These are phyloP conservation scores for Gryganskiella cystojenkinii DNA, from an alignment of 192 early-diverging fungal species.

Conservation along the genomic window DNA sequence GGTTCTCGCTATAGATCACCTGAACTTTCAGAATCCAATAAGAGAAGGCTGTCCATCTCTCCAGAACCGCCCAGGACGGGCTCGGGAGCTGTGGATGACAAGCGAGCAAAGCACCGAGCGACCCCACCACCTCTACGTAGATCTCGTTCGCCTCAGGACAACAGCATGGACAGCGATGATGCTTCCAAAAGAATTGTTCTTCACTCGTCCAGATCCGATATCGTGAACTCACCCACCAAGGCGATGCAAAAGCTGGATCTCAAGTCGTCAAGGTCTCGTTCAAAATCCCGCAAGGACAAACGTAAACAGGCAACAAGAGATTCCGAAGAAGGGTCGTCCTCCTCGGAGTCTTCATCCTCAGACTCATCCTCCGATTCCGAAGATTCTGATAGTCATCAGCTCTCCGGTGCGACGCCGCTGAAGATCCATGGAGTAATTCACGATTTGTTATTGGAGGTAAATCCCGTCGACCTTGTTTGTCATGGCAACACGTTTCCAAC, in stretches of 20 bases:
- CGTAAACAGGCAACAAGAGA: neutral
- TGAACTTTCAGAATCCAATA: slow-evolving; percentile 4
- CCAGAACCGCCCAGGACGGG: slow-evolving; percentile 21
- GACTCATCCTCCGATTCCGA: slow-evolving; percentile 9
- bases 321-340: slow-evolving; percentile 1
- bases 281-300: neutral
- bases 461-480: too few relatives aligned
- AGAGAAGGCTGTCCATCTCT: slow-evolving; percentile 12
- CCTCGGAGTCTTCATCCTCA: slow-evolving; percentile 17
- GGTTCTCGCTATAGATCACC: too few relatives aligned
- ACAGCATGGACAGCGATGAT: neutral
- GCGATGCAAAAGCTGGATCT: neutral
- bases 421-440: slow-evolving; percentile 34
- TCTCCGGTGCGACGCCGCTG: neutral
- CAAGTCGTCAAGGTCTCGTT: neutral
- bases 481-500: too few relatives aligned
- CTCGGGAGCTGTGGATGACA: neutral
- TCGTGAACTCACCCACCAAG: neutral
- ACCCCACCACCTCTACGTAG: too few relatives aligned
- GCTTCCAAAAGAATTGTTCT: neutral
- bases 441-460: slow-evolving; percentile 42
- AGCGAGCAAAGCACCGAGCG: neutral
- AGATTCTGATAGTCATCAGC: slow-evolving; percentile 12
- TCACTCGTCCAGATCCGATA: neutral
- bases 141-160: neutral